A percentile compares a stretch with the other conserved stretches of the same genome.
phyloP scores from a whole-genome alignment of 352 stramenopile genomes.

The Phytophthora nicotianae region DNA sequence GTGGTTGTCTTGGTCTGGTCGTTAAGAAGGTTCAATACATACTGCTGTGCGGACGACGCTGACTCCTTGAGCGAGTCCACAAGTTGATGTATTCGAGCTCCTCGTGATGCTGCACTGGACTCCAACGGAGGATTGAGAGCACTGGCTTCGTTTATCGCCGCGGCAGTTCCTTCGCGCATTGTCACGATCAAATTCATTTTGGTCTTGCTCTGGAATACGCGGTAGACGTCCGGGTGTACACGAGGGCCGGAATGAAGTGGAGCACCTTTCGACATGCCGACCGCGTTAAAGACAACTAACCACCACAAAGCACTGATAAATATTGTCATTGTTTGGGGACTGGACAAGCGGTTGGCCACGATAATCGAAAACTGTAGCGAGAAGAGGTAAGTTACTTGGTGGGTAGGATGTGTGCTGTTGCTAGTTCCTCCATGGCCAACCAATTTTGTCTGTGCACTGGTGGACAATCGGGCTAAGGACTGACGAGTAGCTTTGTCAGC shows the following conservation, averaged over 20 bases:
- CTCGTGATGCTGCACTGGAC: constrained; percentile 16
- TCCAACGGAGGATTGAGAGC: neutral
- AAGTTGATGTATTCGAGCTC: constrained; percentile 27
- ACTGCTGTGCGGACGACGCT: constrained; percentile 13
- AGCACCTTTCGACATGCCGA: neutral
- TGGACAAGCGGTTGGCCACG: neutral
- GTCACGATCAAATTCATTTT: constrained; percentile 41
- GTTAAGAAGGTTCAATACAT: constrained; percentile 19
- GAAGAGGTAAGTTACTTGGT: neutral
- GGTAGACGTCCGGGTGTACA: constrained; percentile 35
- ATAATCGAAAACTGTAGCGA: neutral
- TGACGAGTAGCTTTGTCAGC: neutral
- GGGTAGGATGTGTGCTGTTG: neutral
- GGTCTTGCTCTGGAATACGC: constrained; percentile 21
- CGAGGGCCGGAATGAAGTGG: neutral
- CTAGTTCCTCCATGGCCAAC: neutral
- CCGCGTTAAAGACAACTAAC: neutral
- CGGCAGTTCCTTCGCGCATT: constrained; percentile 24
- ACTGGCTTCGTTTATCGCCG: constrained; percentile 14
- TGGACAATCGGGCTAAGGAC: neutral
- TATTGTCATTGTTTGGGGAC: neutral
- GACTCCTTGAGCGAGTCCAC: constrained; percentile 23
- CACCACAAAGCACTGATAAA: neutral
- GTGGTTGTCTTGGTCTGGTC: constrained; percentile 10
- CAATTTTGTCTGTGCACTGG: neutral